Conservation (phyloP, 352 stramenopile genomes). For the Globisporangium alternatum region DNA sequence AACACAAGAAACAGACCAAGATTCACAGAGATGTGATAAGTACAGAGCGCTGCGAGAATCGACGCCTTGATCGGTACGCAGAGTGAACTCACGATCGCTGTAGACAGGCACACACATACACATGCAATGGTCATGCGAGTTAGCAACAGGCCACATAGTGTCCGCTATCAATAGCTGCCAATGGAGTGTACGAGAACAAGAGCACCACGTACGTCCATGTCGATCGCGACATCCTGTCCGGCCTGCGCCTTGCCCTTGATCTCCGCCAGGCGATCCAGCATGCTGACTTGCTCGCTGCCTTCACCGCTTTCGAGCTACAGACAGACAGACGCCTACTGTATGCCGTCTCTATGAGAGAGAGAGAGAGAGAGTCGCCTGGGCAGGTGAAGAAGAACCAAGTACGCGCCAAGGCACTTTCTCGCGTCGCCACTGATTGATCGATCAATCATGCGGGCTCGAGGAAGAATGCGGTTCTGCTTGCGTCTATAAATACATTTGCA, state of each 20-base stretch:
- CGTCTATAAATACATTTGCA: background rate
- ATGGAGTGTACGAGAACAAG: background rate
- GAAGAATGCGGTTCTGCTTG: background rate
- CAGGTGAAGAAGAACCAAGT: too few relatives aligned
- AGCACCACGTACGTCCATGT: slow-evolving; percentile 47
- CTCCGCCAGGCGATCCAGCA: slow-evolving; percentile 73
- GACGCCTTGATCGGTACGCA: too few relatives aligned
- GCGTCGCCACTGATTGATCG: too few relatives aligned
- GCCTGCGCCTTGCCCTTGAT: slow-evolving; percentile 52
- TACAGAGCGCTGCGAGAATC: too few relatives aligned
- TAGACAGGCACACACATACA: background rate
- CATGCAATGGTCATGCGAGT: background rate
- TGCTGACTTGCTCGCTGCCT: slow-evolving; percentile 14
- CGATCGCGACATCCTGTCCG: slow-evolving; percentile 45
- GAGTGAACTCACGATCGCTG: too few relatives aligned
- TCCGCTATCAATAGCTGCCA: background rate
- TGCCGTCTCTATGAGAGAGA: background rate
- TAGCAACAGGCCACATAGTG: background rate
- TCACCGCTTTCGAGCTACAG: background rate
- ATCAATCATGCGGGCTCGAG: too few relatives aligned
- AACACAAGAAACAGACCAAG: background rate
- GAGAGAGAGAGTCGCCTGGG: background rate
- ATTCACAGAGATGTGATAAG: too few relatives aligned
- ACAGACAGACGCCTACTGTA: background rate
- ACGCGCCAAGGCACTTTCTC: background rate